Percentiles rank a stretch among this genome's conserved stretches.
phyloP scores from a whole-genome alignment of 176 grass and related monocot species.

The Musa beccarii region DNA sequence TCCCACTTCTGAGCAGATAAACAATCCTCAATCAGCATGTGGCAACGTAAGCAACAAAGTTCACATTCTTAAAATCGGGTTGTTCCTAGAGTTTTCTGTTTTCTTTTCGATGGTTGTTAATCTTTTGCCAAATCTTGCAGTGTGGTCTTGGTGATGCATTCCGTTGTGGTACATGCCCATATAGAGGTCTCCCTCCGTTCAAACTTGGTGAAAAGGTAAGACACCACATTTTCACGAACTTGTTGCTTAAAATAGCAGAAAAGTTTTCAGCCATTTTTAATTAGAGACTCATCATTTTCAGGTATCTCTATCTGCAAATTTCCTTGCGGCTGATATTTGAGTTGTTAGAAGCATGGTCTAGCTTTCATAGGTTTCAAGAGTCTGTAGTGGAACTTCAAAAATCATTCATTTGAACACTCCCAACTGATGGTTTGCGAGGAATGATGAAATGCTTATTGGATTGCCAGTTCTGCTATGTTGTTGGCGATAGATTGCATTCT shows the following conservation, averaged over 20 bases:
- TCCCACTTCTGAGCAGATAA: slow-evolving; percentile 67
- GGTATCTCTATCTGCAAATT: slow-evolving; percentile 13
- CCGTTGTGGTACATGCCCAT: slow-evolving; percentile 72
- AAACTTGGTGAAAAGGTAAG: slow-evolving; percentile 85
- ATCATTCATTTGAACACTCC: not conserved
- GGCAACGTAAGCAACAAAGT: slow-evolving; percentile 51
- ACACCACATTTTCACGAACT: not conserved
- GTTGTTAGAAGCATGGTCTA: not conserved
- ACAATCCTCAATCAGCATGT: slow-evolving; percentile 81
- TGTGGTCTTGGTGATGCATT: slow-evolving; percentile 94
- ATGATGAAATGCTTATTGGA: too few relatives aligned
- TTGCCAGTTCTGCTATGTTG: too few relatives aligned
- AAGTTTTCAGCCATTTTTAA: not conserved
- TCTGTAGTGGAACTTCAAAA: not conserved
- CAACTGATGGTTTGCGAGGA: not conserved
- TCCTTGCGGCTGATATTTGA: slow-evolving; percentile 13
- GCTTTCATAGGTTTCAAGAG: not conserved
- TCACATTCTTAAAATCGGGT: not conserved
- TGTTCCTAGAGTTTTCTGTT: not conserved
- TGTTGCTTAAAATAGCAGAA: too few relatives aligned
- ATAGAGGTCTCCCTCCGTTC: slow-evolving; percentile 72
- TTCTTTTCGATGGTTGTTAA: not conserved
- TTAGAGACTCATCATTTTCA: not conserved
- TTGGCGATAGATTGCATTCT: not conserved
- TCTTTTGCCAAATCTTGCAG: slow-evolving; percentile 20